Evolutionary conservation across 768 basidiomycete species (phyloP), one percentile per base, ranked within the genome.

Genomic region (Tylopilus sp.): DNA sequence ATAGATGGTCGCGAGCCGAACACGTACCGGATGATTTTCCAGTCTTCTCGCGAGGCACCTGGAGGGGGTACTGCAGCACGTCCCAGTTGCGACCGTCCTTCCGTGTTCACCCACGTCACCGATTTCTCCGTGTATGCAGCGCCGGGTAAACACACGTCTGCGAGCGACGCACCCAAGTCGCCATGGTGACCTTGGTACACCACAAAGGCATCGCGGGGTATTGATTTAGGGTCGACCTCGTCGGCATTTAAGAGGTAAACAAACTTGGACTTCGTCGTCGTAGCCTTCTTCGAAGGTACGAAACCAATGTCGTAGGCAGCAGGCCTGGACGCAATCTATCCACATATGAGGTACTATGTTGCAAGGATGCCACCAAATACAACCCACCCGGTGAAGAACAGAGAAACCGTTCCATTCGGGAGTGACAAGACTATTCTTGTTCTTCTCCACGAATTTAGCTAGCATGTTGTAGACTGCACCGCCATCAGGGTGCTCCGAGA

Each of bases 151-250:
- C 90, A 92, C 53, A 98, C 93, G 66, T 99, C 97, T n/a, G 97
- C 97, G 22, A 94, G 84, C 63, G 93, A 91, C 3, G 97, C 97
- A 31, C 97, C 96, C 50, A 92, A 77, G 69, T 99, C 97, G 62
- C 97, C 97, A 66, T 99, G 97, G 70, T 98, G 95, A 31, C 97
- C 97, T 65, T 98, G 97, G 71, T 99, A 99, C 14, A 99, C 96
- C 42, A 98, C 95, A 64, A 98, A 98, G 4, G 96, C 93, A 62
- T 92, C 83, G 52, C 81, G 76, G 28, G 97, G 95, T 54, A 99
- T 95, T 4, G 87, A 83, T 45, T 83, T 81, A 36, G 92, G 88
- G 68, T 94, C 84, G 49, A 98, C 72, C 64, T 98, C 95, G 64
- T 99, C 97, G 8, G 97, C 94, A 69, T 95, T 95, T 53, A 99